Percentiles rank a stretch among this genome's conserved stretches.
Conservation (phyloP, 371 early-diverging fungal genomes). For the Mucor circinelloides region DNA sequence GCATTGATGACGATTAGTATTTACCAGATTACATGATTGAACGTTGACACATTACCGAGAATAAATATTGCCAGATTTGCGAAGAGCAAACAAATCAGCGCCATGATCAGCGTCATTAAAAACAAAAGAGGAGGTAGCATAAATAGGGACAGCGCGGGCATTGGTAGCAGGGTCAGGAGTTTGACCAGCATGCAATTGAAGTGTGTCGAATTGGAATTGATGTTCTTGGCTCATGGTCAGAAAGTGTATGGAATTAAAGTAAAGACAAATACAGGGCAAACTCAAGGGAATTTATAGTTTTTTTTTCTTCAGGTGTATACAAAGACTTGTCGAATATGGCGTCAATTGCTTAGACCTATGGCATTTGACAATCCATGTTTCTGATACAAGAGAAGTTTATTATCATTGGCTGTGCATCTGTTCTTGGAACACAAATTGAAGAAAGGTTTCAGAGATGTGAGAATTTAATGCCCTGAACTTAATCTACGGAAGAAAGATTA, state of each 20-base stretch:
- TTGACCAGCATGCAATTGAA: slow-evolving; percentile 89
- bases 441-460: neutral
- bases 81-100: slow-evolving; percentile 54
- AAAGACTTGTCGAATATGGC: neutral
- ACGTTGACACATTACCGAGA: neutral
- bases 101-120: slow-evolving; percentile 38
- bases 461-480: neutral
- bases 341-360: neutral
- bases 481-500: neutral
- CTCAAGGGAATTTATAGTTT: neutral
- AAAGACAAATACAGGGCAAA: neutral
- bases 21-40: neutral
- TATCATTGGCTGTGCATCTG: neutral
- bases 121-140: slow-evolving; percentile 75
- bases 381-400: neutral
- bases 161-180: slow-evolving; percentile 63
- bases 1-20: neutral
- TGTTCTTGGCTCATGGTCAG: slow-evolving; percentile 15
- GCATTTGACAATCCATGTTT: neutral
- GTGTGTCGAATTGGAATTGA: slow-evolving; percentile 74
- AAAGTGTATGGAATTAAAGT: neutral
- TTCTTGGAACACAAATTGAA: neutral
- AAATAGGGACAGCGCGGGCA: slow-evolving; percentile 86
- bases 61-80: neutral
- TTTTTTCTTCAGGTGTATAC: neutral